Evolutionary conservation across 768 basidiomycete species (phyloP), one percentile per base, ranked within the genome.

Genomic region (Amanita rubescens): DNA sequence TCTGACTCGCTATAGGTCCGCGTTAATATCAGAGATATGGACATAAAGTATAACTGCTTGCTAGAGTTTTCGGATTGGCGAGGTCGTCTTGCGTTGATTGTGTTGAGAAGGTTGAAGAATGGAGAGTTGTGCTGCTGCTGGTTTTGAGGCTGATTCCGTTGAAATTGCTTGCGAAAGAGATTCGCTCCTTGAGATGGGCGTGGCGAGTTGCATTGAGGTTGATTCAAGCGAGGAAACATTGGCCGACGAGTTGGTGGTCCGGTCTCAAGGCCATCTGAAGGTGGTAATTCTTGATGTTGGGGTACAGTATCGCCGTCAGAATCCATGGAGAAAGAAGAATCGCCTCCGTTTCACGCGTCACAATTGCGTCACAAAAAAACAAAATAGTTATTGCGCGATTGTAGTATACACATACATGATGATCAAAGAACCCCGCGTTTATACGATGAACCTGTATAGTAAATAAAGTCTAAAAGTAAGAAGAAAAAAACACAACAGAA

Each of bases 21-120:
- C 12, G 35, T 41, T 11, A 14, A 25, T 17, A 8, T 49, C 14
- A 22, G 14, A 6, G 17, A n/a, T 6, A 50, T 9, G 15, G 0
- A 20, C 24, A 30, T 17, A 38, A 1, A 30, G 30, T 22, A 39
- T 35, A 12, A 15, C 7, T 34, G 19, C 30, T 22, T 52, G 44
- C 51, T 11, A 17, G 41, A 15, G 20, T n/a, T 52, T 11, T 52
- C 51, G 12, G 41, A 24, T 32, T 52, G 49, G 2, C 38, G 35
- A 6, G 12, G 34, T 15, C 39, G 25, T 8, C 22, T 43, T 1
- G 27, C 10, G 34, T 53, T 53, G 32, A 53, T 35, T 6, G 43
- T 53, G 51, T 52, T 52, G n/a, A 52, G 42, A 19, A 52, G 20
- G 24, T 53, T 53, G 19, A 53, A 53, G n/a, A 53, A 53, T 14